Evolutionary conservation across 805 yeast genomes (phyloP).

Genomic region (Lipomyces yamanashiensis): DNA sequence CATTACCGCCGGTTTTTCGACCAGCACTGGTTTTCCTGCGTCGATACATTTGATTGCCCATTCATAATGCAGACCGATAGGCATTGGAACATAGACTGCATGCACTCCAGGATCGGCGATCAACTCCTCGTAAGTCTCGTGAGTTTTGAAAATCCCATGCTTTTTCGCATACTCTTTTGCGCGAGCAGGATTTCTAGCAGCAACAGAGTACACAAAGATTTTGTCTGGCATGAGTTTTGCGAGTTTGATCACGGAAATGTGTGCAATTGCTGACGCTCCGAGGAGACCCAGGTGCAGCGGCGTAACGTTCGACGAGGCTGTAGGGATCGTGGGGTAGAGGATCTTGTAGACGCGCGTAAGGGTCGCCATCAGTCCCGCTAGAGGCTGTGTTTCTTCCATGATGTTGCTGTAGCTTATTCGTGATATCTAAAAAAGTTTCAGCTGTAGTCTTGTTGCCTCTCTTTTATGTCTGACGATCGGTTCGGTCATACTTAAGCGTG

Average conservation of each 20-base stretch:
- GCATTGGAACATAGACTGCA: slow-evolving; percentile 35
- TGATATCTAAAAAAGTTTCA: too few species aligned
- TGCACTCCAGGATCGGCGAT: slow-evolving; percentile 28
- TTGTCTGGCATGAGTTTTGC: slow-evolving; percentile 28
- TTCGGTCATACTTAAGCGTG: too few species aligned
- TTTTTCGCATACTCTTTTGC: slow-evolving; percentile 29
- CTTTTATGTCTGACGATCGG: too few species aligned
- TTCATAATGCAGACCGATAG: slow-evolving; percentile 34
- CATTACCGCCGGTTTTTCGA: slow-evolving; percentile 31
- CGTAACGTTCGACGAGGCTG: not conserved
- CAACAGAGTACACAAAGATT: slow-evolving; percentile 22
- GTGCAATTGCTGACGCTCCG: slow-evolving; percentile 34
- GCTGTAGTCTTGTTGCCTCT: too few species aligned
- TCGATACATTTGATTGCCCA: slow-evolving; percentile 33
- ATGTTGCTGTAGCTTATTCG: too few species aligned
- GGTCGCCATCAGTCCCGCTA: too few species aligned
- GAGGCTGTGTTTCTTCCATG: too few species aligned
- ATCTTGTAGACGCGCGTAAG: too few species aligned
- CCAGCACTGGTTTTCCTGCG: slow-evolving; percentile 28
- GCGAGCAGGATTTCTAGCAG: slow-evolving; percentile 23
- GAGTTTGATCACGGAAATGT: slow-evolving; percentile 27
- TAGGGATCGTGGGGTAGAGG: too few species aligned
- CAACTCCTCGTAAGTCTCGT: slow-evolving; percentile 27
- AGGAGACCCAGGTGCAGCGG: slow-evolving; percentile 31
- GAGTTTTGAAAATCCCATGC: slow-evolving; percentile 15